Percentiles rank a stretch among this genome's conserved stretches.
Evolutionary conservation across 2,329 filamentous ascomycete genomes (phyloP).

Genomic region (Fusarium virguliforme): DNA sequence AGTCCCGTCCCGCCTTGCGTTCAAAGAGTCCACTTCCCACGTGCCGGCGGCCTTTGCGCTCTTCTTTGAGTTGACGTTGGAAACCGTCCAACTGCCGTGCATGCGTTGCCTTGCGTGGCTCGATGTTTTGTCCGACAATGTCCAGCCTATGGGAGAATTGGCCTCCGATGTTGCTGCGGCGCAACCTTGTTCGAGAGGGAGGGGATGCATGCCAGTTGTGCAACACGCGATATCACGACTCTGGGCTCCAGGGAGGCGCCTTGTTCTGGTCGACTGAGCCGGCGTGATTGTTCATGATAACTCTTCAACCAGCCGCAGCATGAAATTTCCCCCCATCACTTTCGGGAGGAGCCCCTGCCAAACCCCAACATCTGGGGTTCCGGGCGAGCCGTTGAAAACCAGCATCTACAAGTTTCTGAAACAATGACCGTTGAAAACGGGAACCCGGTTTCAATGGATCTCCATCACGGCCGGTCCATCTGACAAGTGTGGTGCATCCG

Average conservation of each 20-base stretch:
- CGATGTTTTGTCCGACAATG: not conserved
- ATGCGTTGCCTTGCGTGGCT: conserved; percentile 10
- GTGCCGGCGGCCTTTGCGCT: conserved; percentile 19
- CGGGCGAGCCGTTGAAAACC: conserved; percentile 23
- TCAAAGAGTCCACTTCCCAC: conserved; percentile 20
- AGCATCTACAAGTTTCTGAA: conserved; percentile 33
- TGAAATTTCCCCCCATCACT: conserved; percentile 15
- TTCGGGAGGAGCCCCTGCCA: conserved; percentile 11
- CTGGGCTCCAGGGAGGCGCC: not conserved
- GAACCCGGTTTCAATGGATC: not conserved
- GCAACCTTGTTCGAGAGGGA: conserved; percentile 3
- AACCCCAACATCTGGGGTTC: conserved; percentile 16
- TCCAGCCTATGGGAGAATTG: conserved; percentile 27
- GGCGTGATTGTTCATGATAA: conserved; percentile 21
- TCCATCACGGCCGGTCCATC: conserved; percentile 12
- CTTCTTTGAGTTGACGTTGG: not conserved
- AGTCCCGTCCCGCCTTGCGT: conserved; percentile 1
- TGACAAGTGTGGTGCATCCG: conserved; percentile 16
- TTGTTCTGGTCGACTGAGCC: conserved; percentile 22
- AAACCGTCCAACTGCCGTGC: conserved; percentile 15
- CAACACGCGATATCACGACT: conserved; percentile 13
- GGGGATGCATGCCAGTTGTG: conserved; percentile 8
- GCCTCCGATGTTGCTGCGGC: conserved; percentile 12
- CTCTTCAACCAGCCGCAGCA: not conserved
- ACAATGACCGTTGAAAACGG: conserved; percentile 28